Base-by-base conservation (phyloP, 352 stramenopile genomes). In the Pythium sp. region DNA sequence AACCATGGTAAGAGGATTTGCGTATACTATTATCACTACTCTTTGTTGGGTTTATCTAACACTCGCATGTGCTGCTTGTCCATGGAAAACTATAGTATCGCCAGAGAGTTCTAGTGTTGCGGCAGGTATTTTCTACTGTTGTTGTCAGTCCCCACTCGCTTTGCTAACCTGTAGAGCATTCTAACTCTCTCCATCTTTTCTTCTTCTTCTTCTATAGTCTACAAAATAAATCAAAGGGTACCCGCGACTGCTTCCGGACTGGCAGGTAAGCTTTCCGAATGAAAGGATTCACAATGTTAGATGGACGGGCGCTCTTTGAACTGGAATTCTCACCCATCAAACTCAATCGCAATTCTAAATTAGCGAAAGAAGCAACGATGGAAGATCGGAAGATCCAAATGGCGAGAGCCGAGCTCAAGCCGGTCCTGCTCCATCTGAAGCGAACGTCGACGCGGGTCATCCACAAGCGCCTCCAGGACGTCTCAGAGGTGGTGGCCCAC, bases 401-500 rank as follows among this genome's bases (percentile, higher is more conserved):
- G 80, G 76, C 75, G 0, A 70, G 55, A 3, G 82, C 76, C 1
- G 83, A 90, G 62, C 78, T 93, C 22, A 72, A 91, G 62, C 86
- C 86, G 28, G 62, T 93, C 43, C 54, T 93, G 24, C 70, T 78
- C 8, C 84, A 90, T 32, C 72, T 93, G 12, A 77, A 76, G 24
- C 77, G 73, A 15, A 90, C 86, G 11, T 74, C 82, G 24, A 87
- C 81, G 7, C 73, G 75, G 18, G 78, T 93, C 15, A 89, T 92
- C 65, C 78, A 90, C 67, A 92, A 91, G 61, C 81, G 86, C 4
- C 65, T 93, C 28, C 80, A 91, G 38, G 86, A 93, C 72, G 82
- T 93, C 2, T 90, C 86, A 0, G 84, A 91, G 51, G 80, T 92
- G 69, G 86, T 93, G 18, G 69, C 78, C n/a, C 80, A 89, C 53